Percentiles rank a stretch among this genome's conserved stretches.
phyloP scores from a whole-genome alignment of 78 protist species.

The Dictyostelium firmibasis region DNA sequence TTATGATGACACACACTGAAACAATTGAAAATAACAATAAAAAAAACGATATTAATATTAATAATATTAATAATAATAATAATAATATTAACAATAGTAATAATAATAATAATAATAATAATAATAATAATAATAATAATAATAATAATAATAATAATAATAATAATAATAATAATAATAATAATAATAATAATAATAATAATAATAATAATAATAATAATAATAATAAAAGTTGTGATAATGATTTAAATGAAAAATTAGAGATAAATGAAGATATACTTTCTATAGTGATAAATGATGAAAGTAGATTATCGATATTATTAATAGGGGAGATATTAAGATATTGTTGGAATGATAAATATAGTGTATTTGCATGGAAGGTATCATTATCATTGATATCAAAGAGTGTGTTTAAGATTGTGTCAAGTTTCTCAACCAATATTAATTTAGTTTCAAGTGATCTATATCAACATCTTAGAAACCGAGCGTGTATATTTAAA shows the following conservation, averaged over 20 bases:
- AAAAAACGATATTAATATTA: too few species aligned
- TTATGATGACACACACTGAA: too few species aligned
- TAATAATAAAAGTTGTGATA: not conserved
- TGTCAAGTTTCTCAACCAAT: not conserved
- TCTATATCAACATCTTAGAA: not conserved
- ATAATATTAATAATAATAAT: not conserved
- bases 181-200: not conserved
- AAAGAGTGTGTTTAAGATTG: not conserved
- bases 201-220: not conserved
- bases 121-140: not conserved
- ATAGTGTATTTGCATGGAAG: conserved; percentile 6
- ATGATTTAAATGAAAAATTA: not conserved
- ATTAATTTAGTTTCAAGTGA: not conserved
- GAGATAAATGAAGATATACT: not conserved
- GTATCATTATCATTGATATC: not conserved
- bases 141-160: not conserved
- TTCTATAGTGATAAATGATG: not conserved
- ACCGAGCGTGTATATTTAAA: not conserved
- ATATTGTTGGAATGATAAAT: conserved; percentile 18
- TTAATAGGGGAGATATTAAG: not conserved
- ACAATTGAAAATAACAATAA: too few species aligned
- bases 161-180: not conserved
- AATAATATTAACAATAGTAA: not conserved
- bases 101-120: not conserved
- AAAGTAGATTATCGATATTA: not conserved